Evolutionary conservation across 208 protist species (phyloP), one percentile per base, ranked within the genome.

Genomic region (Angomonas ambiguus): DNA sequence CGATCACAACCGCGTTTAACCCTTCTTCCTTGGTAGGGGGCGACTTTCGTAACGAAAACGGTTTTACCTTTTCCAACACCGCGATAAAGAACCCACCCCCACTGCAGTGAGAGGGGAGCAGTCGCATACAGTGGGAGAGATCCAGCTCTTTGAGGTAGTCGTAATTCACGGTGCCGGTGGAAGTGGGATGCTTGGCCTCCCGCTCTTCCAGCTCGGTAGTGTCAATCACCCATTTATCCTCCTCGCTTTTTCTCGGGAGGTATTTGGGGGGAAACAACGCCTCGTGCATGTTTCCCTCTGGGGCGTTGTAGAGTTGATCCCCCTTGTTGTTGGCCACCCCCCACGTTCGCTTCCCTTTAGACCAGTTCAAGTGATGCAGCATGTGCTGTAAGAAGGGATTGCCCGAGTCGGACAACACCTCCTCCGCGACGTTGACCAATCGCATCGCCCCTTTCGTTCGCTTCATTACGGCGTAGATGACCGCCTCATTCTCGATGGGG

Each of bases 61-160:
- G 80, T 16, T 45, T 76, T 0, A 91, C 83, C 75, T 96, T 96
- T 59, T 93, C 81, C 2, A 99, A 73, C 28, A 98, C 93, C 6
- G 98, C 95, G 20, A 99, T 88, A 72, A 99, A 99, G 86, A 99
- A 99, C 53, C 97, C 97, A 41, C 98, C 98, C 51, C 93, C 97
- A 56, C 98, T 88, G 74, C 96, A 95, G 62, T 95, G 71, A 33
- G 93, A 96, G 22, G 98, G 97, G 34, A 98, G 83, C 8, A 99
- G 68, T 25, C 98, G 87, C 82, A 98, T 91, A 67, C 91, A 97
- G n/a, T 79, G 70, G 34, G 89, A 62, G 10, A 98, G 72, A 60
- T 97, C 84, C 18, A 76, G 32, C 22, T 24, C 25, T 10, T 69
- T 51, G 31, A 82, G 68, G 0, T 69, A 71, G 28, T 74, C 65